Conservation (phyloP, 164 flowering plant species). For the Malania oleifera region DNA sequence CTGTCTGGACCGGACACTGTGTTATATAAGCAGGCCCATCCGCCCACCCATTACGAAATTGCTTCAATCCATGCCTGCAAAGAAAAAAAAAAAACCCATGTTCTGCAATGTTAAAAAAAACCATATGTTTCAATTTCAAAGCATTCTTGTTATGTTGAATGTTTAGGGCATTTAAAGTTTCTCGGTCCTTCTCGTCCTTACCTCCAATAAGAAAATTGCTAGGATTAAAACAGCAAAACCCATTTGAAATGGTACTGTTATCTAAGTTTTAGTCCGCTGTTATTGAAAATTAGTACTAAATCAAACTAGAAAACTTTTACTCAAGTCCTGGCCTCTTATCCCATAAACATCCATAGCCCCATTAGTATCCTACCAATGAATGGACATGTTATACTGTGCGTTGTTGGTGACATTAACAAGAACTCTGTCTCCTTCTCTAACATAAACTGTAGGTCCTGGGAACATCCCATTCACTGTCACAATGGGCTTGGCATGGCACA, state of each 20-base stretch:
- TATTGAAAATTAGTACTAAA: too few species aligned
- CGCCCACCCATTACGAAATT: constrained; percentile 23
- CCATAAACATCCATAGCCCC: too few species aligned
- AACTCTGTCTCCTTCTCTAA: constrained; percentile 36
- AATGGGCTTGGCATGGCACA: constrained; percentile 38
- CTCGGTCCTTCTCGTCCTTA: constrained; percentile 7
- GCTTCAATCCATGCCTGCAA: constrained; percentile 26
- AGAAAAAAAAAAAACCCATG: too few species aligned
- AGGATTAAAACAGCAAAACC: too few species aligned
- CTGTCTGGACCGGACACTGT: constrained; percentile 26
- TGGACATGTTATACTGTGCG: constrained; percentile 21
- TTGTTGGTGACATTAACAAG: constrained; percentile 32
- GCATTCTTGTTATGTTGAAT: too few species aligned
- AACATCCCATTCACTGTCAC: constrained; percentile 39
- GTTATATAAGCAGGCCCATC: constrained; percentile 26
- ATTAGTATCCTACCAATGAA: constrained; percentile 23
- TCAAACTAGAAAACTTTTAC: too few species aligned
- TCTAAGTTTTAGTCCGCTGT: too few species aligned
- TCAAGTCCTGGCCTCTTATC: too few species aligned
- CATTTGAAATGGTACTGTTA: too few species aligned
- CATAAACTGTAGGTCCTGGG: constrained; percentile 35
- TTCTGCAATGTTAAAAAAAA: too few species aligned
- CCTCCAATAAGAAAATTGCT: background rate
- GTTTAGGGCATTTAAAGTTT: too few species aligned
- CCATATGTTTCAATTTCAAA: too few species aligned